phyloP scores from a whole-genome alignment of 139 green algal genomes.

The Chlorella sp. region DNA sequence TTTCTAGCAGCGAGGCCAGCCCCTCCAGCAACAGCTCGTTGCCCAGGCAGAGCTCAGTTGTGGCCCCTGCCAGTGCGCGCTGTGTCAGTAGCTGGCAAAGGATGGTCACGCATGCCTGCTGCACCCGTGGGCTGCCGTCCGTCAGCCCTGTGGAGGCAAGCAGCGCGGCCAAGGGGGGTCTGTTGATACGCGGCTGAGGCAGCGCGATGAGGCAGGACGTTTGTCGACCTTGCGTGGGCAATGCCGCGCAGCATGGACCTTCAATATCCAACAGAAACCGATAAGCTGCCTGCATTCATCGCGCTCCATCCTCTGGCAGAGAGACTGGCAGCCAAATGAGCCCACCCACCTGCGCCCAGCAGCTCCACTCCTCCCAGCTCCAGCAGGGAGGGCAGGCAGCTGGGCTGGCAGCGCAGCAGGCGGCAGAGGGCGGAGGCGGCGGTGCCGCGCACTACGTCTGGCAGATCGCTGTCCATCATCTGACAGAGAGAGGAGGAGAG shows the following conservation, averaged over 20 bases:
- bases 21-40: constrained; percentile 10
- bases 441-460: constrained; percentile 63
- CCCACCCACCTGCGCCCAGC: constrained; percentile 6
- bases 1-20: constrained; percentile 7
- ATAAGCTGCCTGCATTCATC: no score
- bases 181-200: not conserved
- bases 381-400: not conserved
- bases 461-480: constrained; percentile 11
- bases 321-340: no score
- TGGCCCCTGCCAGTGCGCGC: not conserved
- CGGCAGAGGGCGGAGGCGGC: constrained; percentile 77
- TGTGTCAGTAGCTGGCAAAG: constrained; percentile 64
- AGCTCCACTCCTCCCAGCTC: constrained; percentile 1
- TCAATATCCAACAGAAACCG: no score
- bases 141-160: constrained; percentile 33
- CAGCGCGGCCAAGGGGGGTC: not conserved
- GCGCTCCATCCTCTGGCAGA: no score
- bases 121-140: constrained; percentile 63
- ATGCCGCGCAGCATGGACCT: no score
- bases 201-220: no score
- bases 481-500: not conserved
- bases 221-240: no score
- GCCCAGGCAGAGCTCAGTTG: not conserved
- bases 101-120: constrained; percentile 80
- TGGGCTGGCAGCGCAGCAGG: constrained; percentile 57